These are phyloP conservation scores for Candida buenavistaensis DNA, from an alignment of 1,139 yeast genomes.

Conservation along the genomic window DNA sequence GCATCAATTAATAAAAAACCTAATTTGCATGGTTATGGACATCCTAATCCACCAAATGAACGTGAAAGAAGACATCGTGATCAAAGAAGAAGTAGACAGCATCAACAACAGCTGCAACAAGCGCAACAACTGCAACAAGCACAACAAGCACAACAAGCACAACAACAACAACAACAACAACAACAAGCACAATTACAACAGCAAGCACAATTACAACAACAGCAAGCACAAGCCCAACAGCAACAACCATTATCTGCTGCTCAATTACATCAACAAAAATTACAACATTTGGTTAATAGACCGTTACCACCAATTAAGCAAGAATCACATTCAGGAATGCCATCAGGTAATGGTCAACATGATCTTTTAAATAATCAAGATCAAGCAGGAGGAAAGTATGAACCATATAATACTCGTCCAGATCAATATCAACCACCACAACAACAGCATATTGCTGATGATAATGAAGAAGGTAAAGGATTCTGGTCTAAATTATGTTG, in stretches of 20 bases:
- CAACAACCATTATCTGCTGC: constrained; percentile 37
- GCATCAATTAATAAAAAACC: constrained; percentile 79
- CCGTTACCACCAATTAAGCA: constrained; percentile 54
- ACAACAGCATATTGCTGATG: constrained; percentile 34
- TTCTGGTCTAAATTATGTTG: constrained; percentile 50
- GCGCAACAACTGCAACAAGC: constrained; percentile 23
- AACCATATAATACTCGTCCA: constrained; percentile 19
- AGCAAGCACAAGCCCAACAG: constrained; percentile 13
- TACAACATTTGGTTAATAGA: constrained; percentile 51
- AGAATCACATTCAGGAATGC: constrained; percentile 26
- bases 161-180: constrained; percentile 21
- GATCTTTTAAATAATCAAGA: constrained; percentile 14
- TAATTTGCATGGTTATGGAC: constrained; percentile 88
- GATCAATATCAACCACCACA: constrained; percentile 44
- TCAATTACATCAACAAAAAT: constrained; percentile 51
- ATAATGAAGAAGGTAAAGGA: constrained; percentile 39
- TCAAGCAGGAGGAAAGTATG: constrained; percentile 14
- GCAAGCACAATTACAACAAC: constrained; percentile 20
- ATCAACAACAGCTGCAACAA: constrained; percentile 28
- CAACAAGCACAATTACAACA: constrained; percentile 15
- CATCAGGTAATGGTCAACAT: constrained; percentile 8
- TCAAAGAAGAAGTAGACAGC: constrained; percentile 41
- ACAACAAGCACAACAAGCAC: constrained; percentile 20
- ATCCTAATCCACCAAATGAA: constrained; percentile 55
- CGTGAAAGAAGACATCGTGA: constrained; percentile 53